phyloP scores from a whole-genome alignment of 768 basidiomycete genomes.

The Kwoniella bestiolae region DNA sequence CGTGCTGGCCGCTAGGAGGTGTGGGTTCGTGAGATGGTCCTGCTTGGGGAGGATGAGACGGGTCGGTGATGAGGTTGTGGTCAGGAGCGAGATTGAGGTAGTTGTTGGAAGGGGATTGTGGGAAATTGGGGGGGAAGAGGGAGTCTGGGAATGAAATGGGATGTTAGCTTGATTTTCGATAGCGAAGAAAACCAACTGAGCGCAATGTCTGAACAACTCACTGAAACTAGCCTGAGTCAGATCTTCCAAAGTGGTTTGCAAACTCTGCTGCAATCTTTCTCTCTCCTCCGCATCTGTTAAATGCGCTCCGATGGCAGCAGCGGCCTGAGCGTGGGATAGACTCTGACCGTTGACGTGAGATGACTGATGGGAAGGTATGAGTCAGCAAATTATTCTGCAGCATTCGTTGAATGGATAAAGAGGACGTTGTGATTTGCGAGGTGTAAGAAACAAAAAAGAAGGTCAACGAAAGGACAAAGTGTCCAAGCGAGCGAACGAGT shows the following conservation, averaged over 20 bases:
- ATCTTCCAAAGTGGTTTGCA: constrained; percentile 42
- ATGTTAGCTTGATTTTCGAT: not conserved
- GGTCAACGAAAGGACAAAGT: not conserved
- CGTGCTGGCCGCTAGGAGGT: constrained; percentile 9
- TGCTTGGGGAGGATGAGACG: not conserved
- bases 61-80: not conserved
- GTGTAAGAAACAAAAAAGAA: not conserved
- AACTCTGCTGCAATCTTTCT: constrained; percentile 30
- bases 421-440: too few species aligned
- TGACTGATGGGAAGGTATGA: constrained; percentile 1
- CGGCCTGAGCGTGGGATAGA: constrained; percentile 33
- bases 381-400: not conserved
- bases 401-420: too few species aligned
- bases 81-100: constrained; percentile 18
- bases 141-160: constrained; percentile 13
- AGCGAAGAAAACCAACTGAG: not conserved
- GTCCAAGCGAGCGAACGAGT: not conserved
- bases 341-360: constrained; percentile 10
- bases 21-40: constrained; percentile 1
- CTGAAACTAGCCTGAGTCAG: constrained; percentile 30
- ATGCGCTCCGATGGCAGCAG: constrained; percentile 35
- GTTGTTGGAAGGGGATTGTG: constrained; percentile 10
- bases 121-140: constrained; percentile 27
- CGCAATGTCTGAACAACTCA: constrained; percentile 21
- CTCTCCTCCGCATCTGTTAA: constrained; percentile 36